phyloP scores from a whole-genome alignment of 805 yeast species.

The Naumovozyma castellii region DNA sequence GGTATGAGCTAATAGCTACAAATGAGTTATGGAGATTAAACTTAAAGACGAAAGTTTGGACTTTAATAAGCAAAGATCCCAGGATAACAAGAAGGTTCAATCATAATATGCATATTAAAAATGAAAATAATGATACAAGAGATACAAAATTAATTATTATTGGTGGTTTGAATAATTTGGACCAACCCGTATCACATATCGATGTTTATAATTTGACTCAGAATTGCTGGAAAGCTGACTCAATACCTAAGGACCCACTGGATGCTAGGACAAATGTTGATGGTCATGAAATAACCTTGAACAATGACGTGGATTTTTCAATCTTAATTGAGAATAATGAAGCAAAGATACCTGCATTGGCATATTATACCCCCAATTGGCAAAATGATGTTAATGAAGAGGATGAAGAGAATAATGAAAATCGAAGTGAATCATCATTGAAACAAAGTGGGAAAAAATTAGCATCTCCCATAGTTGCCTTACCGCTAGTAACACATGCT shows the following conservation, averaged over 20 bases:
- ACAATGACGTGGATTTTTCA: slow-evolving; percentile 18
- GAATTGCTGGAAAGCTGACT: slow-evolving; percentile 21
- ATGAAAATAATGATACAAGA: slow-evolving; percentile 17
- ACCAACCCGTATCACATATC: slow-evolving; percentile 19
- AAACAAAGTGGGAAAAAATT: slow-evolving; percentile 3
- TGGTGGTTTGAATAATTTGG: slow-evolving; percentile 27
- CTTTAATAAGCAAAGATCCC: slow-evolving; percentile 35
- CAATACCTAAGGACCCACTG: slow-evolving; percentile 5
- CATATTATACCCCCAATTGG: slow-evolving; percentile 12
- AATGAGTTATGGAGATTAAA: slow-evolving; percentile 71
- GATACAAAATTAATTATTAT: slow-evolving; percentile 25
- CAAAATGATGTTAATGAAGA: slow-evolving; percentile 1
- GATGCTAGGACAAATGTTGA: slow-evolving; percentile 16
- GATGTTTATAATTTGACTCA: slow-evolving; percentile 24
- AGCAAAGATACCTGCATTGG: slow-evolving; percentile 23
- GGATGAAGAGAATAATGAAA: slow-evolving; percentile 1
- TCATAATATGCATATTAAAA: slow-evolving; percentile 38
- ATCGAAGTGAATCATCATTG: background rate
- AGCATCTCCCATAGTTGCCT: slow-evolving; percentile 25
- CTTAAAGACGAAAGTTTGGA: slow-evolving; percentile 45
- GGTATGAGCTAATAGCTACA: slow-evolving; percentile 34
- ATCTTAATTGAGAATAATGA: slow-evolving; percentile 22
- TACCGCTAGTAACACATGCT: slow-evolving; percentile 26
- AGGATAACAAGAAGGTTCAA: slow-evolving; percentile 37
- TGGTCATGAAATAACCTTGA: slow-evolving; percentile 10